phyloP scores from a whole-genome alignment of 305 asterid species.

The Fraxinus latifolia region DNA sequence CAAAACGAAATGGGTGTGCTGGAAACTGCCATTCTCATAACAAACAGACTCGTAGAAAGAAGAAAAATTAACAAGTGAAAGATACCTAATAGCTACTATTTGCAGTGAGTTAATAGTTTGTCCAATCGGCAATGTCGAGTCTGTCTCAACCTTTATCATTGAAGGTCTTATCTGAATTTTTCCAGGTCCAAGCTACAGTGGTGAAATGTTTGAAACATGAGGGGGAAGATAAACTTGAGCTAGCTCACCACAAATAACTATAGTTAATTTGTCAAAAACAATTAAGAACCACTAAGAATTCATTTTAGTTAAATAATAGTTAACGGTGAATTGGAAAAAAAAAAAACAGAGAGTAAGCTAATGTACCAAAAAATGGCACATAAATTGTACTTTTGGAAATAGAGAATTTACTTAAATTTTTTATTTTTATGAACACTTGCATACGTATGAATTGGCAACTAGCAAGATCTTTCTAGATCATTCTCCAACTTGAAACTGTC shows the following conservation, averaged over 20 bases:
- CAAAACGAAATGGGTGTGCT: neutral
- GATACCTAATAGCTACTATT: conserved; percentile 61
- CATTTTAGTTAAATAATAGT: neutral
- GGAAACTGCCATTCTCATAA: conserved; percentile 11
- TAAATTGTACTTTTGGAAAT: neutral
- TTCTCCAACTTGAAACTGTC: neutral
- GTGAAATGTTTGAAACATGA: neutral
- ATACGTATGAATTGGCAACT: neutral
- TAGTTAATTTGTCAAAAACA: neutral
- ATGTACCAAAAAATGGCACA: neutral
- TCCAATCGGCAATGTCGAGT: conserved; percentile 22
- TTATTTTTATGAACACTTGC: neutral
- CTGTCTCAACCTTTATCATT: conserved; percentile 74
- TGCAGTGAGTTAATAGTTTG: conserved; percentile 60
- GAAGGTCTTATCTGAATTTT: conserved; percentile 75
- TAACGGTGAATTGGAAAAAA: neutral
- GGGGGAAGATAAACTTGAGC: neutral
- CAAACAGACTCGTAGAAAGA: conserved; percentile 11
- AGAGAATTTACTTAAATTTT: neutral
- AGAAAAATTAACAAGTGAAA: neutral
- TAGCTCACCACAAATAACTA: neutral
- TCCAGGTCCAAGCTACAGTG: conserved; percentile 49
- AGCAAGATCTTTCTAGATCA: neutral
- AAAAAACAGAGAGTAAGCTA: neutral
- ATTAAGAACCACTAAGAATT: neutral